These are phyloP conservation scores for Spinellus fusiger DNA, from an alignment of 192 early-diverging fungal genomes.

Conservation along the genomic window DNA sequence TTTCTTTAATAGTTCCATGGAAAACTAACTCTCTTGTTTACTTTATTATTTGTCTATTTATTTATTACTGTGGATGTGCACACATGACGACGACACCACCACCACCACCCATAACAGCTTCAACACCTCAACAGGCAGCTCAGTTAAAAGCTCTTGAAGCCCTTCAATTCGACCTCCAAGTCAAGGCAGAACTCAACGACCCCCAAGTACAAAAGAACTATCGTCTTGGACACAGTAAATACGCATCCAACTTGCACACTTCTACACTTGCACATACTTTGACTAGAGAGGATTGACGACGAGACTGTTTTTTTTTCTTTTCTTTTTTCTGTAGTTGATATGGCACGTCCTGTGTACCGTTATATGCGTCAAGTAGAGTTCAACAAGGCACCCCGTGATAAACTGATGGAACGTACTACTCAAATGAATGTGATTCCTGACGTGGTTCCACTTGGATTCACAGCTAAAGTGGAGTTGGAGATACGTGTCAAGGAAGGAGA, in stretches of 20 bases:
- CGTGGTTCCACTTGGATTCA: slow-evolving; percentile 47
- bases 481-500: slow-evolving; percentile 28
- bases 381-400: slow-evolving; percentile 42
- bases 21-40: background rate
- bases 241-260: too few species aligned
- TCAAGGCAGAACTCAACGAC: slow-evolving; percentile 64
- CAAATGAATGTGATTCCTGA: slow-evolving; percentile 80
- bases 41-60: background rate
- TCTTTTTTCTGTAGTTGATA: slow-evolving; percentile 39
- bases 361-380: slow-evolving; percentile 60
- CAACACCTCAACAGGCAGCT: slow-evolving; percentile 28
- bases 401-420: slow-evolving; percentile 60
- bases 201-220: slow-evolving; percentile 64
- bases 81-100: background rate
- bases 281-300: background rate
- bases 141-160: slow-evolving; percentile 46
- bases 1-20: background rate
- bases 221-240: slow-evolving; percentile 39
- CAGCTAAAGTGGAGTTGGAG: slow-evolving; percentile 38
- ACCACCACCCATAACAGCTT: background rate
- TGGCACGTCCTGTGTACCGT: slow-evolving; percentile 63
- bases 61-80: too few species aligned
- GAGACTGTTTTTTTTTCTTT: background rate
- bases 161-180: slow-evolving; percentile 46
- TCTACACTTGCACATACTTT: background rate